Evolutionary conservation across 169 alveolate genomes (phyloP), one percentile per base, ranked within the genome.

Genomic region (Babesia ovis): DNA sequence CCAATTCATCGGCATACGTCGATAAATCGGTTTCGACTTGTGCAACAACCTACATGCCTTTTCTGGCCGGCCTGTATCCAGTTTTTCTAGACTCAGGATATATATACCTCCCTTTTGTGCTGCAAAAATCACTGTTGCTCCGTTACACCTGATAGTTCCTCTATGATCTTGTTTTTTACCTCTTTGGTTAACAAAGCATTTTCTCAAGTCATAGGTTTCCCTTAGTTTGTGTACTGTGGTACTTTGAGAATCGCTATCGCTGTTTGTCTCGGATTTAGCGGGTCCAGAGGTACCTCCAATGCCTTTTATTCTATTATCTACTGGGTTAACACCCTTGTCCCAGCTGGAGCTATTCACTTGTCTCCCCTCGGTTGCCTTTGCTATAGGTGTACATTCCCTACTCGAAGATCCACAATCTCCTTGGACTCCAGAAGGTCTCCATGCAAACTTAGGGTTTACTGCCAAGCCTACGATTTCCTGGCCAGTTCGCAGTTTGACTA

Each of bases 401-500:
- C n/a, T n/a, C n/a, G n/a, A n/a, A n/a, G n/a, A n/a, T n/a, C n/a
- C n/a, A n/a, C n/a, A n/a, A n/a, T n/a, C n/a, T n/a, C n/a, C n/a
- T n/a, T n/a, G n/a, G n/a, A n/a, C n/a, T 14, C 46, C 45, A 9
- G 16, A 3, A 4, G 43, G 25, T 18, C 29, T 16, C n/a, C 53
- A 8, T 22, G 11, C 43, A 60, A 45, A 72, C 35, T 59, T 27
- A 23, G 83, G 83, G 43, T 72, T 68, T 41, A 60, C 32, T 16
- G 54, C 53, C 32, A 72, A 35, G 2, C 54, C 72, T 11, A n/a
- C 20, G 29, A 72, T 34, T 8, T 27, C 41, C 1, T 59, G 59
- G 22, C 66, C 74, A 1, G 74, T 53, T 18, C 62, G 32, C 31
- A 72, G 51, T 56, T 72, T 72, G 50, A 58, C 57, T 23, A 72